These are phyloP conservation scores for Cutaneotrichosporon dermatis DNA, from an alignment of 1,284 basidiomycete species.

Conservation along the genomic window DNA sequence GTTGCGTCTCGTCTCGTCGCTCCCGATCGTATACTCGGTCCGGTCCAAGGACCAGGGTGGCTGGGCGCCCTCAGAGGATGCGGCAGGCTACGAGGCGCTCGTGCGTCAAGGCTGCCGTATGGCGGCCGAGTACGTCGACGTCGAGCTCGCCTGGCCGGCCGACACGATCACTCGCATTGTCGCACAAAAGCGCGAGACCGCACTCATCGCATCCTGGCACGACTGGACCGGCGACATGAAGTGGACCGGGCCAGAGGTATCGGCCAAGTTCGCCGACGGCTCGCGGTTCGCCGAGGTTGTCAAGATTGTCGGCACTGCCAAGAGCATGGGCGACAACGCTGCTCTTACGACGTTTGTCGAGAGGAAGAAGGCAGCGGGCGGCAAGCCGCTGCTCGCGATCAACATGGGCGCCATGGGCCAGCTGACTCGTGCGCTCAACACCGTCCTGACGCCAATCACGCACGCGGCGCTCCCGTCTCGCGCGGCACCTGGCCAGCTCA, in stretches of 20 bases:
- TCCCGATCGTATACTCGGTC: constrained; percentile 91
- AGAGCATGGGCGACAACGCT: constrained; percentile 71
- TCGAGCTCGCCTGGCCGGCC: constrained; percentile 76
- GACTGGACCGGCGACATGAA: constrained; percentile 82
- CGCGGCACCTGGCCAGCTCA: constrained; percentile 89
- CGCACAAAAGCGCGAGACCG: constrained; percentile 63
- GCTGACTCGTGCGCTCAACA: constrained; percentile 81
- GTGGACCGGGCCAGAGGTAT: constrained; percentile 69
- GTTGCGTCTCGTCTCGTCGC: constrained; percentile 67
- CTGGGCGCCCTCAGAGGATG: constrained; percentile 74
- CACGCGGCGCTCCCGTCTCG: constrained; percentile 76
- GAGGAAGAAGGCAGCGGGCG: constrained; percentile 46
- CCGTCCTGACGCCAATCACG: constrained; percentile 81
- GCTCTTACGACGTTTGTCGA: constrained; percentile 68
- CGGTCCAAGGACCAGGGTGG: constrained; percentile 86
- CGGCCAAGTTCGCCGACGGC: constrained; percentile 65
- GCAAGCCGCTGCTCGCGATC: constrained; percentile 84
- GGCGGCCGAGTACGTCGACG: constrained; percentile 88
- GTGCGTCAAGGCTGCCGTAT: constrained; percentile 73
- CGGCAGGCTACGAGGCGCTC: constrained; percentile 71
- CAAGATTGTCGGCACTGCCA: constrained; percentile 87
- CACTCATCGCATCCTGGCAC: constrained; percentile 90
- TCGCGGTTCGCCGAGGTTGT: constrained; percentile 74
- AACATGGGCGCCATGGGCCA: constrained; percentile 90
- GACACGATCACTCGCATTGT: constrained; percentile 61